These are phyloP conservation scores for Ceratobasidium sp. DNA, from an alignment of 1,284 basidiomycete genomes.

Conservation along the genomic window DNA sequence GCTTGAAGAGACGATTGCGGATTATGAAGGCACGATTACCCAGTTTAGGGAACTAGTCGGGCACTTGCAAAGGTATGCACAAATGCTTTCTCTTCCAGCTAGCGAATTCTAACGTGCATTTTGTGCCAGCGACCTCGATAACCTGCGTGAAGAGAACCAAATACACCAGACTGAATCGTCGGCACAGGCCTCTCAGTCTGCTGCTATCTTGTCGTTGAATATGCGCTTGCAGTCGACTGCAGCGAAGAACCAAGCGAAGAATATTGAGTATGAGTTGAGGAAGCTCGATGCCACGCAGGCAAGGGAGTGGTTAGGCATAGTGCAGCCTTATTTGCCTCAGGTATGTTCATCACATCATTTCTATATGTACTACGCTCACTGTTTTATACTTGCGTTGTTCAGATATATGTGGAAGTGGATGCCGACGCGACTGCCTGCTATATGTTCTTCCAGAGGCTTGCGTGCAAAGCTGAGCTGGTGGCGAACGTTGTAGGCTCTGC, in stretches of 20 bases:
- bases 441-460: slow-evolving; percentile 89
- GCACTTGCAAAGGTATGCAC: slow-evolving; percentile 77
- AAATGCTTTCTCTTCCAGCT: background rate
- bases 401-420: slow-evolving; percentile 86
- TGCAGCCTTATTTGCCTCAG: slow-evolving; percentile 63
- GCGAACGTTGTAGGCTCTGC: slow-evolving; percentile 81
- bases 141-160: slow-evolving; percentile 82
- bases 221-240: slow-evolving; percentile 90
- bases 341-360: slow-evolving; percentile 52
- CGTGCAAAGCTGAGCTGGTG: slow-evolving; percentile 85
- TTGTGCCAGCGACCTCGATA: slow-evolving; percentile 77
- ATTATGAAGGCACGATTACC: slow-evolving; percentile 85
- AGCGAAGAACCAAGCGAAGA: slow-evolving; percentile 87
- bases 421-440: slow-evolving; percentile 87
- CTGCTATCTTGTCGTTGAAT: slow-evolving; percentile 90
- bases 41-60: slow-evolving; percentile 93
- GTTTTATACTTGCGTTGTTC: too few species aligned
- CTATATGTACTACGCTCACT: background rate
- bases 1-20: slow-evolving; percentile 81
- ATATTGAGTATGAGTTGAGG: slow-evolving; percentile 87
- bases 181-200: slow-evolving; percentile 75
- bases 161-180: slow-evolving; percentile 84
- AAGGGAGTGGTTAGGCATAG: slow-evolving; percentile 72
- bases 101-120: slow-evolving; percentile 12
- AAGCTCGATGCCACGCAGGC: slow-evolving; percentile 85